Base-by-base conservation (phyloP, 2,329 filamentous ascomycete genomes). In the Blastomyces percursus region DNA sequence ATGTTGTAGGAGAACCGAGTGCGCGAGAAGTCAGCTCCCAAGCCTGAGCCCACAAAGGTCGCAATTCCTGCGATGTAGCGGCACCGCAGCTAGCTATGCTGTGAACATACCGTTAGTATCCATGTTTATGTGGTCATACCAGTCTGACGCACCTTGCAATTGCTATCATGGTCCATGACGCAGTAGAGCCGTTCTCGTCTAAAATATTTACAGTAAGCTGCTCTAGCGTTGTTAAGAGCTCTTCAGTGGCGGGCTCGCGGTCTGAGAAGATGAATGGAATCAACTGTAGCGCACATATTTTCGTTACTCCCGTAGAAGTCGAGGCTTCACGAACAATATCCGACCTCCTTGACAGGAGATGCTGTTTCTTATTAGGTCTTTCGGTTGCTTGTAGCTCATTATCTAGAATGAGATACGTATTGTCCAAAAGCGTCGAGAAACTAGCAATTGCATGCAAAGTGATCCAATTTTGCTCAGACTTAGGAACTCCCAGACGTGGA, bases 131-230 rank as follows among this genome's bases (percentile, higher is more conserved):
- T 30, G 19, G 19, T 7, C 60, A 24, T 55, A 38, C 46, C 57
- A 52, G 61, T 16, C 2, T 48, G 30, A 74, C 81, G 71, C 77
- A 92, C 90, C 89, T 90, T 65, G 90, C 81, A 71, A 91, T 84
- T n/a, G 86, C 87, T 60, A 96, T 74, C 78, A 96, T 85, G 21
- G 91, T 87, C 94, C 94, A 99, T 0, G 86, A 90, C 8, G 86
- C 83, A 50, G 87, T 78, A 9, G 75, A 74, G 16, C 77, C 76
- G 67, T 88, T 86, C 69, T 96, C 92, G 69, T 94, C 88, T 11
- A 83, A 80, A 52, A 88, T 83, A 61, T 82, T 80, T 12, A 77
- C 73, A 19, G 80, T 76, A 19, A 95, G 75, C 52, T 82, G 81
- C 9, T 81, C 78, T 2, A 94, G 71, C 3, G 87, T 72, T 0